These are phyloP conservation scores for Epichloe brachyelytri DNA, from an alignment of 2,329 filamentous ascomycete species.

Conservation along the genomic window DNA sequence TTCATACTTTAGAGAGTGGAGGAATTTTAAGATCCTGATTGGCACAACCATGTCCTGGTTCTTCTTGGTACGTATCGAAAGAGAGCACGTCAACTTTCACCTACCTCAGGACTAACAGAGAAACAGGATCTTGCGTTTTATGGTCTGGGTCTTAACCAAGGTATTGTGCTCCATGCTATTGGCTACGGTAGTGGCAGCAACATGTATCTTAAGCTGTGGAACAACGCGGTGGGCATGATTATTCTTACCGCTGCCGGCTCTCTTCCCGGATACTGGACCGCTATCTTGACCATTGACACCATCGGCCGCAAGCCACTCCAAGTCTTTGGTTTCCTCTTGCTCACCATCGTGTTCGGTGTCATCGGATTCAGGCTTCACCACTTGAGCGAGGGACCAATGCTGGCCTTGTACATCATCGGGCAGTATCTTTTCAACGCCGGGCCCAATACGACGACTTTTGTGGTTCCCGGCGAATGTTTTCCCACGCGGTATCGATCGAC, in stretches of 20 bases:
- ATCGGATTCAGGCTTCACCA: conserved; percentile 47
- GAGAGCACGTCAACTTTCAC: too few relatives aligned
- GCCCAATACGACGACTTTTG: conserved; percentile 53
- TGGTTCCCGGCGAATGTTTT: conserved; percentile 52
- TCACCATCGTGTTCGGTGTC: conserved; percentile 49
- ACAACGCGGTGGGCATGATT: conserved; percentile 63
- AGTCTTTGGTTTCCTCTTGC: conserved; percentile 44
- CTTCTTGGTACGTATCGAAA: conserved; percentile 39
- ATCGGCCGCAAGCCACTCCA: conserved; percentile 69
- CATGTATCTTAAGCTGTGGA: conserved; percentile 56
- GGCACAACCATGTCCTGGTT: conserved; percentile 76
- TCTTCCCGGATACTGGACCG: conserved; percentile 70
- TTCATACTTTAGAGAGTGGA: conserved; percentile 55
- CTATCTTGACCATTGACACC: conserved; percentile 59
- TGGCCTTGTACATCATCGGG: conserved; percentile 49
- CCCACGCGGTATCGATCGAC: conserved; percentile 50
- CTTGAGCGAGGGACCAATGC: conserved; percentile 34
- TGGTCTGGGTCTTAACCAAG: conserved; percentile 63
- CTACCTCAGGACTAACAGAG: conserved; percentile 6
- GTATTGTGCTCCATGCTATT: conserved; percentile 57
- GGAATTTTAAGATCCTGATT: conserved; percentile 56
- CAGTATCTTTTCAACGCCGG: conserved; percentile 58
- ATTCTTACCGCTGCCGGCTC: conserved; percentile 67
- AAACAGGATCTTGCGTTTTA: conserved; percentile 52
- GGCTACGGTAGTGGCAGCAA: conserved; percentile 52